Percentiles rank a stretch among this genome's conserved stretches.
Conservation (phyloP, 1,284 basidiomycete species). For the Trichosporon faecale region DNA sequence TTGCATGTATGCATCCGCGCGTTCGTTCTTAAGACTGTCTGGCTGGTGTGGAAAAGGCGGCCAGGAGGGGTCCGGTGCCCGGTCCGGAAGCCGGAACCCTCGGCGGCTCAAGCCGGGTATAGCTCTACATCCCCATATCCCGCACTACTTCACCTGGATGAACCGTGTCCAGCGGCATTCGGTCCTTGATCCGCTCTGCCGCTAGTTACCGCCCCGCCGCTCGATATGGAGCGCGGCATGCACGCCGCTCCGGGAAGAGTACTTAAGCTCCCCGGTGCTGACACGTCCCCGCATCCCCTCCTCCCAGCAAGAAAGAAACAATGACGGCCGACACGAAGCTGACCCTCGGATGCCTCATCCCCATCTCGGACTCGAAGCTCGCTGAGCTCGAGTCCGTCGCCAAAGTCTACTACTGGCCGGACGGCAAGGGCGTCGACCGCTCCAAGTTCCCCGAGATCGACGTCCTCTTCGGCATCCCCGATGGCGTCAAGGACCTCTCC, state of each 20-base stretch:
- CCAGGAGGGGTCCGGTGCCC: neutral
- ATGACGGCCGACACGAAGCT: constrained; percentile 8
- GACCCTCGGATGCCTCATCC: neutral
- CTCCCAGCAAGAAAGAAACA: neutral
- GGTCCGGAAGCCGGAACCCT: neutral
- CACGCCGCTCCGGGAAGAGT: neutral
- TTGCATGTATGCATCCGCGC: neutral
- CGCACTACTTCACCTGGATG: too few species aligned
- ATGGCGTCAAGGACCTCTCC: constrained; percentile 18
- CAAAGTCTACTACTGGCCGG: neutral
- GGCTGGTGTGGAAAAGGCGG: neutral
- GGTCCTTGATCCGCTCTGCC: neutral
- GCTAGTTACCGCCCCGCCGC: neutral
- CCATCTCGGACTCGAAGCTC: constrained; percentile 1
- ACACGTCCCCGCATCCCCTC: neutral
- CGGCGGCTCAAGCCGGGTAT: neutral
- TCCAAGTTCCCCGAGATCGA: neutral
- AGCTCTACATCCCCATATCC: neutral
- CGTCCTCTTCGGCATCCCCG: constrained; percentile 16
- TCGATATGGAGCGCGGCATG: neutral
- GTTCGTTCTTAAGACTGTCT: neutral
- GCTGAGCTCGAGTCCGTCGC: neutral
- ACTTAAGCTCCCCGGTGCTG: neutral
- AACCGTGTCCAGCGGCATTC: neutral
- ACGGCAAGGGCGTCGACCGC: constrained; percentile 2